Percentiles rank a stretch among this genome's conserved stretches.
phyloP scores from a whole-genome alignment of 1,284 basidiomycete species.

The Ustilago sp. region DNA sequence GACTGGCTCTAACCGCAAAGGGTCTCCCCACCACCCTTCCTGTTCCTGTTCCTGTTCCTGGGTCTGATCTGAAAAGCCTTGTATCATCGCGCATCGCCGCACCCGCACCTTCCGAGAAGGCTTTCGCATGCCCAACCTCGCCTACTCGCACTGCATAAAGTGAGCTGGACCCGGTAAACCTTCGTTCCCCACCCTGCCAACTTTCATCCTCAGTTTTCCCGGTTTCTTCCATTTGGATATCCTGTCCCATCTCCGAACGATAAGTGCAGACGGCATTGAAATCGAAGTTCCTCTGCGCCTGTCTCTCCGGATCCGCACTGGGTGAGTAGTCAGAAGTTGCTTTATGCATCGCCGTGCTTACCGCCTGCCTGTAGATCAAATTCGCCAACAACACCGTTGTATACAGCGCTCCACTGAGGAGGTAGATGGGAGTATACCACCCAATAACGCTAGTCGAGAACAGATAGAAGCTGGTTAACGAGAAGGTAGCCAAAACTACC shows the following conservation, averaged over 20 bases:
- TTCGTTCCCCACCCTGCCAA: no score
- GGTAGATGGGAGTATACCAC: conserved; percentile 35
- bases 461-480: conserved; percentile 19
- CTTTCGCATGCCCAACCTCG: neutral
- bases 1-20: neutral
- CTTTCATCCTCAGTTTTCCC: no score
- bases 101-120: no score
- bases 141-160: neutral
- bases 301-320: neutral
- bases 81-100: neutral
- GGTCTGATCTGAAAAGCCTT: neutral
- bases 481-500: conserved; percentile 11
- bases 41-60: neutral
- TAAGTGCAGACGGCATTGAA: conserved; percentile 5
- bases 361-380: conserved; percentile 25
- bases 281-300: neutral
- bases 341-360: conserved; percentile 15
- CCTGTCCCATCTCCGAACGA: neutral
- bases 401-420: conserved; percentile 23
- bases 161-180: neutral
- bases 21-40: neutral
- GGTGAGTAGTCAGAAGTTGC: conserved; percentile 5
- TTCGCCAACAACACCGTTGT: conserved; percentile 34
- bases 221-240: neutral
- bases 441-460: conserved; percentile 17